A percentile compares a stretch with the other conserved stretches of the same genome.
These are phyloP conservation scores for Penicillium olsonii DNA, from an alignment of 2,329 filamentous ascomycete genomes.

Conservation along the genomic window DNA sequence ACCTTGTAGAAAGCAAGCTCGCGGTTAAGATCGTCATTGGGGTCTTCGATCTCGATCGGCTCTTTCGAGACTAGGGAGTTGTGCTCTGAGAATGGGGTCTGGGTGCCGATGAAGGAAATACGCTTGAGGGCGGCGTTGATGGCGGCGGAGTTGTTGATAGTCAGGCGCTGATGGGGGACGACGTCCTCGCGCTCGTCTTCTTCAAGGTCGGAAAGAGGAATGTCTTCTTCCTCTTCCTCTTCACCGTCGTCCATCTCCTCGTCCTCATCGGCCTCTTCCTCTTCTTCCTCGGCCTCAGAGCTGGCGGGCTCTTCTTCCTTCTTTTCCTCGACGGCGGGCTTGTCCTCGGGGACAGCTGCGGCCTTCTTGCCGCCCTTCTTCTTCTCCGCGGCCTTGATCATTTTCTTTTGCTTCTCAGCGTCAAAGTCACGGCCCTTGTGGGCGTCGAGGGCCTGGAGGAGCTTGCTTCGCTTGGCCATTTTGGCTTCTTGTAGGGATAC, in stretches of 20 bases:
- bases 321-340: slow-evolving; percentile 24
- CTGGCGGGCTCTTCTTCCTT: slow-evolving; percentile 42
- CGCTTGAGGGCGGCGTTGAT: slow-evolving; percentile 78
- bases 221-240: slow-evolving; percentile 79
- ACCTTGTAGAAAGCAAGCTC: slow-evolving; percentile 94
- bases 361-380: slow-evolving; percentile 40
- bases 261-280: slow-evolving; percentile 36
- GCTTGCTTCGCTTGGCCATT: slow-evolving; percentile 59
- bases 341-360: slow-evolving; percentile 28
- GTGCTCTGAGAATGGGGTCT: slow-evolving; percentile 78
- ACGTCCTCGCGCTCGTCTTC: slow-evolving; percentile 84
- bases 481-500: slow-evolving; percentile 14
- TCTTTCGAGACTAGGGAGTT: slow-evolving; percentile 71
- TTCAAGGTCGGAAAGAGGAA: slow-evolving; percentile 81
- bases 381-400: slow-evolving; percentile 53
- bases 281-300: slow-evolving; percentile 32
- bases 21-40: slow-evolving; percentile 87
- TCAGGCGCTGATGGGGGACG: slow-evolving; percentile 86
- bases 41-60: slow-evolving; percentile 73
- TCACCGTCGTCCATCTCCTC: slow-evolving; percentile 57
- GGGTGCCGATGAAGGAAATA: slow-evolving; percentile 54
- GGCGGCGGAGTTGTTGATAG: slow-evolving; percentile 94
- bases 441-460: slow-evolving; percentile 60
- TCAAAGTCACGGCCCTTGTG: slow-evolving; percentile 68
- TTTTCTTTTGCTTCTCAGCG: slow-evolving; percentile 74